phyloP scores from a whole-genome alignment of 768 basidiomycete genomes.

The Podaxis sp. region DNA sequence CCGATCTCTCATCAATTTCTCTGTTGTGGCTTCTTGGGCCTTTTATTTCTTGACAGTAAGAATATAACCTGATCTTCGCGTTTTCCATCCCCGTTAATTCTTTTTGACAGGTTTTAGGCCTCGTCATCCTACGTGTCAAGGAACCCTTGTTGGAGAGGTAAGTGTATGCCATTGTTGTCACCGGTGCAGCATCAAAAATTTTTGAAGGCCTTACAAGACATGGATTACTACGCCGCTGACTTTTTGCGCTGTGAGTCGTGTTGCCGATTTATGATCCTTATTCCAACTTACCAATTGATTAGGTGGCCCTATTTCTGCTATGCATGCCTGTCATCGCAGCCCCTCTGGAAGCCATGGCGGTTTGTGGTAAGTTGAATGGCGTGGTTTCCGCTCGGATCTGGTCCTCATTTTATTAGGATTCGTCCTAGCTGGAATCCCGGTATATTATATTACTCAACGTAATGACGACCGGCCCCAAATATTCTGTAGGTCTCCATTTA shows the following conservation, averaged over 20 bases:
- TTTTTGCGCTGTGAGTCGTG: constrained; percentile 75
- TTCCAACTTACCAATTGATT: constrained; percentile 9
- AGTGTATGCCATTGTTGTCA: neutral
- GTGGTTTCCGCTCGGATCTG: neutral
- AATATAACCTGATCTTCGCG: constrained; percentile 10
- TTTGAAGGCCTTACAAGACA: constrained; percentile 82
- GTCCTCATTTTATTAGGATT: constrained; percentile 50
- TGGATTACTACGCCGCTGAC: constrained; percentile 88
- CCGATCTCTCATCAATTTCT: constrained; percentile 84
- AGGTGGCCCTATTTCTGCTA: constrained; percentile 88
- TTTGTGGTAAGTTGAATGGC: constrained; percentile 59
- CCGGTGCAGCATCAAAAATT: constrained; percentile 4
- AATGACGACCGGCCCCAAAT: constrained; percentile 40
- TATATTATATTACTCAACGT: constrained; percentile 77
- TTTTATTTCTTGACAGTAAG: constrained; percentile 85
- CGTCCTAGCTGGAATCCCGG: constrained; percentile 74
- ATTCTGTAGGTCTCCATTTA: constrained; percentile 36
- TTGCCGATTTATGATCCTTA: neutral
- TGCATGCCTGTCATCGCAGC: constrained; percentile 96
- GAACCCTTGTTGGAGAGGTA: constrained; percentile 88
- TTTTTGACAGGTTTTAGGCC: constrained; percentile 68
- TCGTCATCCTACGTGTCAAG: constrained; percentile 84
- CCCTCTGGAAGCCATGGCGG: constrained; percentile 83
- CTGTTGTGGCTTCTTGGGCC: constrained; percentile 83
- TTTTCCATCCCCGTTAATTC: neutral